phyloP scores from a whole-genome alignment of 331 rosid genomes.

The Cydonia oblonga region DNA sequence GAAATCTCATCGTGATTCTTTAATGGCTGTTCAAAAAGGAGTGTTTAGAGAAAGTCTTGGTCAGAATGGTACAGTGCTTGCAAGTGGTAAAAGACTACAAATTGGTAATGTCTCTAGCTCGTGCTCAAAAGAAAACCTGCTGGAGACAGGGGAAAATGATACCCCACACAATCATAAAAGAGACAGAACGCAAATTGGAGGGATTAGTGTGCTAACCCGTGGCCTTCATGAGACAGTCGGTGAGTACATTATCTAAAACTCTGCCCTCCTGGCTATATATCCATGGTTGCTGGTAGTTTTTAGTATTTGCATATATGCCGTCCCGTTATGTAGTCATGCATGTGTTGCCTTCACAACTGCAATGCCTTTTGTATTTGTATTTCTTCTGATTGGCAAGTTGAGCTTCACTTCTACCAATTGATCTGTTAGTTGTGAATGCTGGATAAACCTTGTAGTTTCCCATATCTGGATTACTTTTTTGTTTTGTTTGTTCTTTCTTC shows the following conservation, averaged over 20 bases:
- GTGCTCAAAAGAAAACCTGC: conserved; percentile 7
- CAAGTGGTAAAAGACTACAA: no score
- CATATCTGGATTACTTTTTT: not conserved
- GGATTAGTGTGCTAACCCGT: conserved; percentile 23
- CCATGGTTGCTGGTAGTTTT: not conserved
- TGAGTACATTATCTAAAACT: conserved; percentile 28
- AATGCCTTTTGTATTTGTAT: not conserved
- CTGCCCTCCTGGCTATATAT: not conserved
- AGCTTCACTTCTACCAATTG: not conserved
- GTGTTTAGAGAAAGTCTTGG: conserved; percentile 6
- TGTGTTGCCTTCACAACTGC: not conserved
- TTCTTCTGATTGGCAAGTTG: not conserved
- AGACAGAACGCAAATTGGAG: conserved; percentile 26
- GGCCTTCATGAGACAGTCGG: conserved; percentile 57
- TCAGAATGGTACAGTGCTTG: no score
- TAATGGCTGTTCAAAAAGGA: conserved; percentile 13
- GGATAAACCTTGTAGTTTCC: not conserved
- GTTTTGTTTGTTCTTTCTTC: not conserved
- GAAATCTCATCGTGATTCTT: conserved; percentile 17
- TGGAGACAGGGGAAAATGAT: conserved; percentile 11
- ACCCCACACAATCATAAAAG: conserved; percentile 19
- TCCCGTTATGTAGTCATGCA: not conserved
- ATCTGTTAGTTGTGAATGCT: not conserved
- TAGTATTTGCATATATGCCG: no score
- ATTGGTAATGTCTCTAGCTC: no score